Evolutionary conservation across 2,329 filamentous ascomycete species (phyloP).

Genomic region (Tolypocladium paradoxum): DNA sequence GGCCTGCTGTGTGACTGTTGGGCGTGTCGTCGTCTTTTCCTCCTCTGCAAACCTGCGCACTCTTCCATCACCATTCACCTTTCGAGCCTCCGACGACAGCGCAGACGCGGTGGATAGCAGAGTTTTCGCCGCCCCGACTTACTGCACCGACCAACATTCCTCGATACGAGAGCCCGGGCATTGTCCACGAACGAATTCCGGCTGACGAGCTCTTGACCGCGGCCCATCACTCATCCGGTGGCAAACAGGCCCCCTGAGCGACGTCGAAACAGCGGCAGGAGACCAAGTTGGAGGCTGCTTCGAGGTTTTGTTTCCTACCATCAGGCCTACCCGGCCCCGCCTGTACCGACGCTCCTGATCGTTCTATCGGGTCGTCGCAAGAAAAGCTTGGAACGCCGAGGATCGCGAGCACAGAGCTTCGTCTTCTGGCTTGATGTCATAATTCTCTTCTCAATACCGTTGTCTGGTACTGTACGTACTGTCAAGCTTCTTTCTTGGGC

Average conservation of each 20-base stretch:
- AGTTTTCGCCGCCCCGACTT: not conserved
- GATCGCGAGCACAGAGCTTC: constrained; percentile 53
- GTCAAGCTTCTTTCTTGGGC: constrained; percentile 20
- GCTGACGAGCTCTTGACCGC: not conserved
- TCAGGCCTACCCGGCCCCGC: not conserved
- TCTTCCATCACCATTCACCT: not conserved
- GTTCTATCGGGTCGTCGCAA: constrained; percentile 5
- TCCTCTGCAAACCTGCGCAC: not conserved
- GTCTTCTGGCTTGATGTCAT: constrained; percentile 31
- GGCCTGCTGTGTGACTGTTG: not conserved
- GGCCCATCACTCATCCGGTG: not conserved
- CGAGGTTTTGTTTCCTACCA: constrained; percentile 2
- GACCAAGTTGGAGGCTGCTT: not conserved
- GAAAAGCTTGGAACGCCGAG: constrained; percentile 8
- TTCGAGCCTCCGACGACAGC: not conserved
- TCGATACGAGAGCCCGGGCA: not conserved
- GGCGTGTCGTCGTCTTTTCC: not conserved
- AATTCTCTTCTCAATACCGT: constrained; percentile 1
- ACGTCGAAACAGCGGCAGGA: not conserved
- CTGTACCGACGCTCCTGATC: constrained; percentile 5
- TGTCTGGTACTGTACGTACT: constrained; percentile 44
- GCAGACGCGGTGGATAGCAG: not conserved
- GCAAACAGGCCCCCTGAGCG: not conserved
- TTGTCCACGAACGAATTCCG: not conserved
- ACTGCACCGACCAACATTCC: not conserved